Evolutionary conservation across 2,329 filamentous ascomycete species (phyloP).

Genomic region (Pseudogymnoascus sp.): DNA sequence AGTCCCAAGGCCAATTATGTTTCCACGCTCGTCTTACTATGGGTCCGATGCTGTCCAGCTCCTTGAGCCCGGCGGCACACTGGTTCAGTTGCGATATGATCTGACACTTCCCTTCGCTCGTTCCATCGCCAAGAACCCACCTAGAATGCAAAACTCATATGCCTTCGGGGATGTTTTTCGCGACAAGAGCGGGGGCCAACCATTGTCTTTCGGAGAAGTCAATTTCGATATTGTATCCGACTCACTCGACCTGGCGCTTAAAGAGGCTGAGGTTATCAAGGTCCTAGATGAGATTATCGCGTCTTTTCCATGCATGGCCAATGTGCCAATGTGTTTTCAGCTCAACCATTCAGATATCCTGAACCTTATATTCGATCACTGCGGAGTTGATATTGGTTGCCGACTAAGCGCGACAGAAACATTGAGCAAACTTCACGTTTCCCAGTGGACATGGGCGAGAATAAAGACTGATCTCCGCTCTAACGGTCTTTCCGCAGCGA

Average conservation of each 20-base stretch:
- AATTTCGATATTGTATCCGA: slow-evolving; percentile 96
- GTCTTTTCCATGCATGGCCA: slow-evolving; percentile 66
- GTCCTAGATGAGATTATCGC: slow-evolving; percentile 85
- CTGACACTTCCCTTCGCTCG: slow-evolving; percentile 83
- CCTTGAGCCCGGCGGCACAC: slow-evolving; percentile 74
- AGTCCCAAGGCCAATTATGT: slow-evolving; percentile 62
- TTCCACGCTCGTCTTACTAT: slow-evolving; percentile 78
- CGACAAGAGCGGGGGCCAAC: slow-evolving; percentile 73
- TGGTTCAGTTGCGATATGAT: slow-evolving; percentile 91
- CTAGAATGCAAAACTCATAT: slow-evolving; percentile 67
- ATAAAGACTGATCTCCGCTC: slow-evolving; percentile 63
- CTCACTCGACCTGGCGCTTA: slow-evolving; percentile 72
- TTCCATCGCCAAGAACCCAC: slow-evolving; percentile 66
- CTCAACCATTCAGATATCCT: slow-evolving; percentile 83
- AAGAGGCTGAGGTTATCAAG: slow-evolving; percentile 90
- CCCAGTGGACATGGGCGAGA: slow-evolving; percentile 72
- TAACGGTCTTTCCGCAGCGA: slow-evolving; percentile 81
- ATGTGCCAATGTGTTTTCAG: slow-evolving; percentile 75
- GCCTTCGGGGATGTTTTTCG: slow-evolving; percentile 84
- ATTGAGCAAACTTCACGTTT: slow-evolving; percentile 79
- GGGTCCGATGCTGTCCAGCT: slow-evolving; percentile 66
- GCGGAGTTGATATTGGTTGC: slow-evolving; percentile 63
- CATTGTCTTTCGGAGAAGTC: slow-evolving; percentile 75
- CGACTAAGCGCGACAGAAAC: slow-evolving; percentile 70
- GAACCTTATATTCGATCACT: slow-evolving; percentile 83